Percentiles rank a stretch among this genome's conserved stretches.
phyloP scores from a whole-genome alignment of 2,329 filamentous ascomycete species.

The Sporothrix brunneoviolacea region DNA sequence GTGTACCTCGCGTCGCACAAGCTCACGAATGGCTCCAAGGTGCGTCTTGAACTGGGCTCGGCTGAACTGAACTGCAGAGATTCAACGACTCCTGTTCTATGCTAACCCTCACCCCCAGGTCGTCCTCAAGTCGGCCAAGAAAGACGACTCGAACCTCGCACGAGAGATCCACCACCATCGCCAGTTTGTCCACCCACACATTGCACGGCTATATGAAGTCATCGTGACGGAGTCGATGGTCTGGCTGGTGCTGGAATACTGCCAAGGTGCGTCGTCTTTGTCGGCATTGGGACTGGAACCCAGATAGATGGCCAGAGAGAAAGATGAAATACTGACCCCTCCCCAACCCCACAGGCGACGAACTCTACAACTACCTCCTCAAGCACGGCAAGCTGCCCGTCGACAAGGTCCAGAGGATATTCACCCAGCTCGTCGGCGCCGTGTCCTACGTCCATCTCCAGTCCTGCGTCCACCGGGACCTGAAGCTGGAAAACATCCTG shows the following conservation, averaged over 20 bases:
- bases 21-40: slow-evolving; percentile 97
- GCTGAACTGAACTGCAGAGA: too few relatives aligned
- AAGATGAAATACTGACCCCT: too few relatives aligned
- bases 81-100: too few relatives aligned
- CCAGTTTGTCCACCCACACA: slow-evolving; percentile 96
- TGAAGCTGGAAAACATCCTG: slow-evolving; percentile 94
- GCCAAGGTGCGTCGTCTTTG: too few relatives aligned
- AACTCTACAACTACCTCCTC: slow-evolving; percentile 93
- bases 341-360: too few relatives aligned
- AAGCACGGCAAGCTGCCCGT: slow-evolving; percentile 76
- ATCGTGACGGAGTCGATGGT: slow-evolving; percentile 93
- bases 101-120: too few relatives aligned
- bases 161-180: slow-evolving; percentile 98
- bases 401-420: slow-evolving; percentile 88
- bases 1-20: slow-evolving; percentile 95
- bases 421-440: slow-evolving; percentile 89
- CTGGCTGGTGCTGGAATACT: slow-evolving; percentile 96
- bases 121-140: slow-evolving; percentile 95
- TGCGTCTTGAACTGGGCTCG: too few relatives aligned
- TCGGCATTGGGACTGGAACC: slow-evolving; percentile 44
- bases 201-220: slow-evolving; percentile 92
- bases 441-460: slow-evolving; percentile 93
- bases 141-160: slow-evolving; percentile 89
- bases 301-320: too few relatives aligned
- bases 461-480: slow-evolving; percentile 90